Evolutionary conservation across 345 rosid species (phyloP).

Genomic region (Salix udensis): DNA sequence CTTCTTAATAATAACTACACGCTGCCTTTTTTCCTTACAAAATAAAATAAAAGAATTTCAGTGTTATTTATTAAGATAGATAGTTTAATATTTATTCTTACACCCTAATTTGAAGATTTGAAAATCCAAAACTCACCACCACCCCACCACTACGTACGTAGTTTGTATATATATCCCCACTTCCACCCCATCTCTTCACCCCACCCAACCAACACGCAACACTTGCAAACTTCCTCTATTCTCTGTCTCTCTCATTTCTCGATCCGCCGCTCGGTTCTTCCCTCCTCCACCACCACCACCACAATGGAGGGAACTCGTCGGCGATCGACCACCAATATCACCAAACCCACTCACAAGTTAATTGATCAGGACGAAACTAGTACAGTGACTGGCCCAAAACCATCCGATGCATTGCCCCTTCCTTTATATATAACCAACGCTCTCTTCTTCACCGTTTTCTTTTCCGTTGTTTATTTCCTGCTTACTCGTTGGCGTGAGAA

Average conservation of each 20-base stretch:
- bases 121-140: no score
- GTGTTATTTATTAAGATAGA: no score
- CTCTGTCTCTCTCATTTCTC: neutral
- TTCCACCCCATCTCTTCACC: neutral
- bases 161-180: no score
- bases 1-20: no score
- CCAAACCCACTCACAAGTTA: neutral
- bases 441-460: conserved; percentile 31
- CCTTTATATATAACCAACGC: conserved; percentile 29
- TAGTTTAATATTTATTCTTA: no score
- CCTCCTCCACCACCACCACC: neutral
- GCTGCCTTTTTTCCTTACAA: no score
- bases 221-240: neutral
- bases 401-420: conserved; percentile 16
- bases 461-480: conserved; percentile 34
- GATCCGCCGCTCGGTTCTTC: neutral
- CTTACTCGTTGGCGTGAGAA: conserved; percentile 44
- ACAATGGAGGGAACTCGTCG: conserved; percentile 27
- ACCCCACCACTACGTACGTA: no score
- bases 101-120: no score
- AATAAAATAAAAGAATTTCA: no score
- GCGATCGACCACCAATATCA: conserved; percentile 6
- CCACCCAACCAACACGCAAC: neutral
- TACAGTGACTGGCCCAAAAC: neutral
- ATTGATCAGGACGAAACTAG: neutral